A percentile compares a stretch with the other conserved stretches of the same genome.
These are phyloP conservation scores for Oidiodendron maius DNA, from an alignment of 495 filamentous ascomycete genomes.

Conservation along the genomic window DNA sequence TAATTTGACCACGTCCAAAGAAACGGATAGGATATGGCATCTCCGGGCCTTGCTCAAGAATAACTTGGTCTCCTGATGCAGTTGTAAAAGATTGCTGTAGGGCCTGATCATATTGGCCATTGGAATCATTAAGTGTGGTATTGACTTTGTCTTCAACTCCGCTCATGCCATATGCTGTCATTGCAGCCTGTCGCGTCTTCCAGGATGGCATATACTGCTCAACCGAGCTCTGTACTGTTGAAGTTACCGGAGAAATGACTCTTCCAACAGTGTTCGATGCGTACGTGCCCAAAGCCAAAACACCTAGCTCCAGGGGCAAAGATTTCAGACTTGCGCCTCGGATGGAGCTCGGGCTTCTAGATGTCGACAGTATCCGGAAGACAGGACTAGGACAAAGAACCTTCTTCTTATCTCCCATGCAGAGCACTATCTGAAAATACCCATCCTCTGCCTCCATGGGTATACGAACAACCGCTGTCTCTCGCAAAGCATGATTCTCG, in stretches of 20 bases:
- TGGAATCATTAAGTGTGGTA: conserved; percentile 21
- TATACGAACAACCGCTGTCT: conserved; percentile 58
- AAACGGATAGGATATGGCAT: conserved; percentile 55
- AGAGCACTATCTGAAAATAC: conserved; percentile 61
- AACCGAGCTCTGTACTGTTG: conserved; percentile 32
- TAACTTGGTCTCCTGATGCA: conserved; percentile 18
- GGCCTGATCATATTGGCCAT: conserved; percentile 18
- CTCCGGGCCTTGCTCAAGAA: conserved; percentile 44
- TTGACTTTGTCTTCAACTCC: conserved; percentile 31
- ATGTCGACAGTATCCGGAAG: conserved; percentile 58
- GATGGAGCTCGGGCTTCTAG: conserved; percentile 48
- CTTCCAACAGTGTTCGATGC: conserved; percentile 41
- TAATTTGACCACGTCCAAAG: conserved; percentile 31
- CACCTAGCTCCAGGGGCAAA: conserved; percentile 57
- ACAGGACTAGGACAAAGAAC: conserved; percentile 57
- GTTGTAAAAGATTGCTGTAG: conserved; percentile 15
- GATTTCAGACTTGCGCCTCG: conserved; percentile 59
- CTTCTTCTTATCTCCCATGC: conserved; percentile 42
- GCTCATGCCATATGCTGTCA: conserved; percentile 34
- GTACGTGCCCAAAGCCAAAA: conserved; percentile 49
- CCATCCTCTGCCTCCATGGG: conserved; percentile 57
- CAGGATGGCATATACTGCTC: conserved; percentile 38
- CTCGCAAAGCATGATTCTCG: conserved; percentile 44
- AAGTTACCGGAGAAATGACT: conserved; percentile 41
- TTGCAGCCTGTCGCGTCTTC: conserved; percentile 33